Percentiles rank a stretch among this genome's conserved stretches.
These are phyloP conservation scores for Mimosa bimucronata DNA, from an alignment of 306 rosid genomes.

Conservation along the genomic window DNA sequence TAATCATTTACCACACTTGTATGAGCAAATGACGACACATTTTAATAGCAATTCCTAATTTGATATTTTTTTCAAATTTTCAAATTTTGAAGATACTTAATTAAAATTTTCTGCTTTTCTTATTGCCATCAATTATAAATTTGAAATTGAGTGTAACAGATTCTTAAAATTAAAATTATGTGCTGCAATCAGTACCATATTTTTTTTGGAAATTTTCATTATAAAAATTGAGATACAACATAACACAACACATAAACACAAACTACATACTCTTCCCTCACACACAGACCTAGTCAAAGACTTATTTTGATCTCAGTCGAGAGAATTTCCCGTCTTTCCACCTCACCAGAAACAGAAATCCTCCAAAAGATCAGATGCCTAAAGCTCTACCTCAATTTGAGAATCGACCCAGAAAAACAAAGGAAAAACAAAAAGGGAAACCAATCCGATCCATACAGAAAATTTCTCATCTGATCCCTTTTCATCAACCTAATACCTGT, in stretches of 20 bases:
- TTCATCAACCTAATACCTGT: conserved; percentile 68
- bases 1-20: no score
- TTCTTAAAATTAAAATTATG: not conserved
- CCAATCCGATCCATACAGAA: conserved; percentile 38
- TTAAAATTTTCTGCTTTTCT: no score
- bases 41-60: no score
- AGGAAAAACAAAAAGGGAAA: not conserved
- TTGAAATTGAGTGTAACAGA: not conserved
- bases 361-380: conserved; percentile 35
- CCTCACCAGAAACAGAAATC: conserved; percentile 36
- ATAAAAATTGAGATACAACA: not conserved
- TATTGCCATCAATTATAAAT: not conserved
- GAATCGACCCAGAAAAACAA: not conserved
- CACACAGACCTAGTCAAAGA: conserved; percentile 39
- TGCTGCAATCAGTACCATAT: not conserved
- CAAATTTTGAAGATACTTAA: no score
- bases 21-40: no score
- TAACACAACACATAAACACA: not conserved
- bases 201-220: not conserved
- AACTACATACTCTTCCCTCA: not conserved
- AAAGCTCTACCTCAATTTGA: conserved; percentile 26
- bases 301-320: conserved; percentile 46
- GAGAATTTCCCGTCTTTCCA: conserved; percentile 37
- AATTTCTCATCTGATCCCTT: not conserved
- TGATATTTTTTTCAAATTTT: no score